Base-by-base conservation (phyloP, 805 yeast species). In the Candida vartiovaarae region DNA sequence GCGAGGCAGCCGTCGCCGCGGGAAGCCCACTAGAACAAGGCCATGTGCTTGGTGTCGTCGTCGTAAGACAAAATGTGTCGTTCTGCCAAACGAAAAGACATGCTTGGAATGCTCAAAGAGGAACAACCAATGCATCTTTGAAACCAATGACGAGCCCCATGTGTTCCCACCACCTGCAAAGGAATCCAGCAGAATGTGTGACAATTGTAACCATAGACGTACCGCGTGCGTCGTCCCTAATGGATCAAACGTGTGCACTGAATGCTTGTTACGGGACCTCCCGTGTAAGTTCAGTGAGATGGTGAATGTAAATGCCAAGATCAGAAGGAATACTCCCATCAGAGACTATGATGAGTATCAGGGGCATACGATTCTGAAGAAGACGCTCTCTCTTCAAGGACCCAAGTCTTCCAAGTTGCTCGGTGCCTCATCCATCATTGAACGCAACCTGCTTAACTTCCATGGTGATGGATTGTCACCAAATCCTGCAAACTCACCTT, bases 1-100 rank as follows among this genome's bases (percentile, higher is more conserved):
- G 8, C 28, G 24, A n/a, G 20, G 20, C 20, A 15, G 2, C 25
- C 36, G 26, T 15, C 27, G 40, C 10, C 48, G 34, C n/a, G 39
- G 44, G 34, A 55, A 49, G 28, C 33, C 48, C 5, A 44, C 53
- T 25, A 57, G 66, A 45, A 58, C 58, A 8, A 58, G 65, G 27
- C 71, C 71, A 5, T 67, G 71, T 43, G 57, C 62, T 36, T 63
- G 60, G 6, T 67, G 71, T 43, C 50, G 68, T n/a, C 53, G 61
- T 31, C 57, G 70, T 30, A 67, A 65, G 51, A 53, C 52, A n/a
- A 49, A 38, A 11, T 55, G 59, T 38, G 41, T 46, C 4, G 32
- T 47, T 8, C 44, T 39, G 4, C 42, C 43, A 15, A 33, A 41
- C 27, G 38, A 46, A 24, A 33, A 31, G 26, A 34, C 34, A 1